A percentile compares a stretch with the other conserved stretches of the same genome.
Conservation (phyloP, 331 rosid species). For the Spiraea crenata region DNA sequence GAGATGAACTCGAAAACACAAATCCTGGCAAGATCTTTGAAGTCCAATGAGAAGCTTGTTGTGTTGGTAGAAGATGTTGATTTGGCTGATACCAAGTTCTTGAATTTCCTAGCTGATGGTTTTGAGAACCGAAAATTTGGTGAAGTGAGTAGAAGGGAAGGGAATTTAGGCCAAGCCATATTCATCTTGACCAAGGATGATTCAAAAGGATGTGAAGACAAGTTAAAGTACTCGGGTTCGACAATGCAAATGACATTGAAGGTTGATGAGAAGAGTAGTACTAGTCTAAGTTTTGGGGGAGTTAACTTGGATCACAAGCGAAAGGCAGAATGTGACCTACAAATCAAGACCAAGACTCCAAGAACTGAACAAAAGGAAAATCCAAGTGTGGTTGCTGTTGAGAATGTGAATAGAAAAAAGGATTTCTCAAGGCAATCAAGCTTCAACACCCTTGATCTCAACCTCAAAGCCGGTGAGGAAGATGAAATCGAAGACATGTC, state of each 20-base stretch:
- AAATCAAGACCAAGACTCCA: slow-evolving; percentile 40
- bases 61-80: slow-evolving; percentile 66
- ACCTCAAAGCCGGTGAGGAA: slow-evolving; percentile 60
- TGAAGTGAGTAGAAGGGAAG: slow-evolving; percentile 33
- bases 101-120: slow-evolving; percentile 56
- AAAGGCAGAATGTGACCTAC: slow-evolving; percentile 53
- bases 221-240: slow-evolving; percentile 25
- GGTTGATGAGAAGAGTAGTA: slow-evolving; percentile 26
- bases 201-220: slow-evolving; percentile 30
- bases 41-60: slow-evolving; percentile 51
- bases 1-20: slow-evolving; percentile 34
- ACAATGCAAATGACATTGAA: slow-evolving; percentile 54
- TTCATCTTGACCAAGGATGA: slow-evolving; percentile 58
- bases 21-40: slow-evolving; percentile 47
- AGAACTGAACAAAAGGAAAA: slow-evolving; percentile 54
- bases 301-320: slow-evolving; percentile 51
- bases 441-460: slow-evolving; percentile 73
- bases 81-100: slow-evolving; percentile 57
- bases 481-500: slow-evolving; percentile 30
- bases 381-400: slow-evolving; percentile 24
- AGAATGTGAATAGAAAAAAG: slow-evolving; percentile 32
- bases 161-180: slow-evolving; percentile 39
- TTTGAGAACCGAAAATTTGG: slow-evolving; percentile 56
- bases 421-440: slow-evolving; percentile 64
- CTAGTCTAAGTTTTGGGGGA: slow-evolving; percentile 37